Evolutionary conservation across 768 basidiomycete genomes (phyloP).

Genomic region (Tylopilus rubrobrunneus): DNA sequence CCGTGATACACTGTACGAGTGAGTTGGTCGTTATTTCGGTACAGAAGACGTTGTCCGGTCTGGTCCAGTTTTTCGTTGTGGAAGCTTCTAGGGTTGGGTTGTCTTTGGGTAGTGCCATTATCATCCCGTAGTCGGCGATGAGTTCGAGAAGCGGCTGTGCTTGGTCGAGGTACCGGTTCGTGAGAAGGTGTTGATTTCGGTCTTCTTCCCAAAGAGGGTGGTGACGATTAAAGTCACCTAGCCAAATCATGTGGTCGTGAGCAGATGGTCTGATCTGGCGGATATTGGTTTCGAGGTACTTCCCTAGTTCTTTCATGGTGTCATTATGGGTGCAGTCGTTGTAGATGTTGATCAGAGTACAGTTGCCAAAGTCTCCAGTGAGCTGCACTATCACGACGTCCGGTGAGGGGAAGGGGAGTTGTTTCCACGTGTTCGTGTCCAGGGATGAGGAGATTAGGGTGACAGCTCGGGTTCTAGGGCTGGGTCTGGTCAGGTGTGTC

Average conservation of each 20-base stretch:
- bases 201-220: constrained; percentile 31
- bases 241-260: constrained; percentile 16
- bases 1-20: background rate
- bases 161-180: background rate
- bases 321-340: background rate
- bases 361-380: accelerated
- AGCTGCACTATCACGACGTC: background rate
- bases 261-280: background rate
- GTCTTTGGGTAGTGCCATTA: constrained; percentile 32
- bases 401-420: background rate
- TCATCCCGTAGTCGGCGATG: constrained; percentile 21
- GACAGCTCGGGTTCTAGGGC: background rate
- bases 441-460: background rate
- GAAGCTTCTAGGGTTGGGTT: constrained; percentile 33
- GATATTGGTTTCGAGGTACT: background rate
- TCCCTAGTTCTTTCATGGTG: background rate
- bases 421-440: background rate
- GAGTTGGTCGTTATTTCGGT: background rate
- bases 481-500: accelerated
- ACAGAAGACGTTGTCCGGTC: constrained; percentile 13
- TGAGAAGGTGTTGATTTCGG: constrained; percentile 22
- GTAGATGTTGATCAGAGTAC: background rate
- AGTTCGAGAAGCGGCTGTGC: background rate
- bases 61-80: constrained; percentile 26
- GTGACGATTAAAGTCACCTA: constrained; percentile 33